Percentiles rank a stretch among this genome's conserved stretches.
Evolutionary conservation across 352 stramenopile genomes (phyloP).

Genomic region (Phytophthora fragariae): DNA sequence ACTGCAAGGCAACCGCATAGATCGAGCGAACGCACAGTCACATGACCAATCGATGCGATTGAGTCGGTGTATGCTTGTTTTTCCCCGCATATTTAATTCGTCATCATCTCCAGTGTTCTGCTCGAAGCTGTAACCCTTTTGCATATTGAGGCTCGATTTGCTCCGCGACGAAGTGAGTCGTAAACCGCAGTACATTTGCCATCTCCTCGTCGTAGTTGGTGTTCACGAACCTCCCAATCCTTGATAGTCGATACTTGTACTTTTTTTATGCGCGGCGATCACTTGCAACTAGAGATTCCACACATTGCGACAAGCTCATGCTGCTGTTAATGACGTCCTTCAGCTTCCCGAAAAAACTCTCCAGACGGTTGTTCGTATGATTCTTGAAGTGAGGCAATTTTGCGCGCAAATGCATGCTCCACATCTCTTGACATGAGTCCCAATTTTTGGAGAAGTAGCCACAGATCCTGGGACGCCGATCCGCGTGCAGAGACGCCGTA

Average conservation of each 20-base stretch:
- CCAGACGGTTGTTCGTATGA: constrained; percentile 44
- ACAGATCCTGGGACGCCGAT: constrained; percentile 1
- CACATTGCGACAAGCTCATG: neutral
- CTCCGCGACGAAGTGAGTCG: neutral
- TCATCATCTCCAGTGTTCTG: neutral
- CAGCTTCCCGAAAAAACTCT: constrained; percentile 28
- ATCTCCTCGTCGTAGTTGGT: neutral
- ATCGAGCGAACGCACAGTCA: no score
- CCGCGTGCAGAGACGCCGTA: neutral
- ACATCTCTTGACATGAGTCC: constrained; percentile 27
- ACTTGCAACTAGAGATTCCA: neutral
- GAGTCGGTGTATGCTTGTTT: no score
- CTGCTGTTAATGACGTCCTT: neutral
- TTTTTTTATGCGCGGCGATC: neutral
- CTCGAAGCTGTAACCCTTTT: no score
- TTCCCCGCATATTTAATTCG: no score
- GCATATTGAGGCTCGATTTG: neutral
- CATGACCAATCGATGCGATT: no score
- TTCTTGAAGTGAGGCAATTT: constrained; percentile 38
- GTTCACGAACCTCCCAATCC: neutral
- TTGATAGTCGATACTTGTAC: neutral
- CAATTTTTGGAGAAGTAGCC: constrained; percentile 41
- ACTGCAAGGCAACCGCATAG: no score
- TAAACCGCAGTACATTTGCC: neutral
- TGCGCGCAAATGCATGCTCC: constrained; percentile 12